Evolutionary conservation across 2,329 filamentous ascomycete species (phyloP), one percentile per base, ranked within the genome.

Genomic region (Cadophora gregata): DNA sequence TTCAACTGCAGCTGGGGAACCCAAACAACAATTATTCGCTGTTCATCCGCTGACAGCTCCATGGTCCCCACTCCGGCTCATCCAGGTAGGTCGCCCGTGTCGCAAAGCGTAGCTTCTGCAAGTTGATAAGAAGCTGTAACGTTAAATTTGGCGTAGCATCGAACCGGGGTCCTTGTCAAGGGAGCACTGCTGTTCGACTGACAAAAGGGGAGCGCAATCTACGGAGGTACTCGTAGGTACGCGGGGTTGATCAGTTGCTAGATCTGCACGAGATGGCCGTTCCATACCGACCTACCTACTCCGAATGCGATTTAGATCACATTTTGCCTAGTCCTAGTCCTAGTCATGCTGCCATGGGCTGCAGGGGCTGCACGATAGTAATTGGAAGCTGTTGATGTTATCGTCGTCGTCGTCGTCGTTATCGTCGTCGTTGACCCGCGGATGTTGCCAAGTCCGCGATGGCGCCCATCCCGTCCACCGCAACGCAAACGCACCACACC

Each of bases 81-180:
- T 65, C 55, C 55, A 36, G 45, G 45, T 65, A 50, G 24, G 59
- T n/a, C n/a, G n/a, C n/a, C 47, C 62, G 66, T 59, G 59, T 59
- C 45, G 62, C 59, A 65, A 64, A 16, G 25, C 29, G 29, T 21
- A 59, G 9, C 31, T 36, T 60, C 59, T 36, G 42, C 19, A 60
- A 55, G 47, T 58, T 53, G 38, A 60, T 19, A 36, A 36, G 51
- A 19, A 36, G 27, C 21, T 21, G 51, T 66, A 68, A 66, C 67
- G 63, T 68, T 67, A 25, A 38, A 62, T 56, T 38, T 29, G 59
- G 21, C 27, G 66, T 64, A 62, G 58, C 66, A 63, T 63, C n/a
- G 31, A 42, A n/a, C 38, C 24, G 56, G n/a, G 29, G 38, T 29
- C 31, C 31, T 33, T 33, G 31, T 33, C 31, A 33, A 33, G 5